Percentiles rank a stretch among this genome's conserved stretches.
Conservation (phyloP, 2,329 filamentous ascomycete genomes). For the Simplicillium sp. region DNA sequence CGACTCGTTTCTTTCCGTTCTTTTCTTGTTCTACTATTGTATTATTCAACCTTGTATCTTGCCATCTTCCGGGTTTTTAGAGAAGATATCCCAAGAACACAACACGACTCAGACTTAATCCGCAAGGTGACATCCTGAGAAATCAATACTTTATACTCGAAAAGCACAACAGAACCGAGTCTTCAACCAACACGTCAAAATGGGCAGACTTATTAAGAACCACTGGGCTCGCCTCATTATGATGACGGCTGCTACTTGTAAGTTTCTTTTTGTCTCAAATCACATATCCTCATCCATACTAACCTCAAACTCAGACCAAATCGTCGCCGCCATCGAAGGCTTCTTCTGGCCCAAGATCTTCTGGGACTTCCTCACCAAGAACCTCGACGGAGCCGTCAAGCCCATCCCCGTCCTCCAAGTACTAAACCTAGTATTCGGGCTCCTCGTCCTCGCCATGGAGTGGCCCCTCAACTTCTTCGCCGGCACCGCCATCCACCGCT, state of each 20-base stretch:
- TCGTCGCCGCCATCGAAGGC: conserved; percentile 70
- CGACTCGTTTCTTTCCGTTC: conserved; percentile 3
- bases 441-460: conserved; percentile 76
- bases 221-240: conserved; percentile 95
- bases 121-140: background rate
- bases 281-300: background rate
- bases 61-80: no score
- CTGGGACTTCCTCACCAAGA: conserved; percentile 92
- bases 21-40: background rate
- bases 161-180: background rate
- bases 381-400: conserved; percentile 76
- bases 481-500: conserved; percentile 70
- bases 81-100: no score
- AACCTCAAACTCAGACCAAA: conserved; percentile 57
- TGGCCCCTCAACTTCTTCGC: conserved; percentile 78
- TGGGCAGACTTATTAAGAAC: conserved; percentile 99
- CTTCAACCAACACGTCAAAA: conserved; percentile 29
- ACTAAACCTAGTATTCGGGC: conserved; percentile 75
- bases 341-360: conserved; percentile 99
- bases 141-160: no score
- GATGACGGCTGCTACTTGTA: conserved; percentile 73
- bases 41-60: background rate
- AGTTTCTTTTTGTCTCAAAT: conserved; percentile 14
- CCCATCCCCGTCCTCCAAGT: conserved; percentile 84
- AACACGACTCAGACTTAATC: background rate